Evolutionary conservation across 2,329 filamentous ascomycete species (phyloP), one percentile per base, ranked within the genome.

Genomic region (Nigrospora oryzae): DNA sequence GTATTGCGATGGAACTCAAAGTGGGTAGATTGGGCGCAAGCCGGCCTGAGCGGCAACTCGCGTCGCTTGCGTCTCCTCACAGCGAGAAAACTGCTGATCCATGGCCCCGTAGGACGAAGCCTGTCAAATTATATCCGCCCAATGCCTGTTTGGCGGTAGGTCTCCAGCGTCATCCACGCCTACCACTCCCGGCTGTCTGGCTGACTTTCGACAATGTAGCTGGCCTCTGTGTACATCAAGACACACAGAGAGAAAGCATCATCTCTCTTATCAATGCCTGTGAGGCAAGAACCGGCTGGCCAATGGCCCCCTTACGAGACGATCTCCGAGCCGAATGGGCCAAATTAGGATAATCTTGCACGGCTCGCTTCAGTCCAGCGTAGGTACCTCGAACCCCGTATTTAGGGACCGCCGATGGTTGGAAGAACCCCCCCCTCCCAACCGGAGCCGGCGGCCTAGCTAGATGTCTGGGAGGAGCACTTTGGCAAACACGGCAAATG

Each of bases 1-100:
- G 73, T 2, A 71, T 76, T 40, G 72, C 71, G 1, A 62, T 70
- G 55, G 67, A 66, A 43, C 50, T 68, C 30, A 59, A 28, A 10
- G 23, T 28, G 23, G 23, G 23, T 28, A 10, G 7, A 28, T 28
- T 28, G 5, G 23, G 23, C 23, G 23, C 5, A 10, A 28, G 23
- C 23, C 8, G 23, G 23, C 5, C 10, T 28, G 23, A 28, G 23
- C 23, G 23, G 7, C 23, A 28, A 28, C 23, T 28, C 23, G 23
- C 23, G 23, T 4, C 23, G 23, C 10, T 28, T 10, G 23, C 8
- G n/a, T n/a, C n/a, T n/a, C 23, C 23, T 28, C 23, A 7, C 23
- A 28, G 23, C 23, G 7, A 10, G 23, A 28, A 28, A 2, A 28
- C 10, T 28, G 7, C 23, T 28, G 23, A 28, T 7, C 5, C 23